These are phyloP conservation scores for Coemansia sp. DNA, from an alignment of 192 early-diverging fungal genomes.

Conservation along the genomic window DNA sequence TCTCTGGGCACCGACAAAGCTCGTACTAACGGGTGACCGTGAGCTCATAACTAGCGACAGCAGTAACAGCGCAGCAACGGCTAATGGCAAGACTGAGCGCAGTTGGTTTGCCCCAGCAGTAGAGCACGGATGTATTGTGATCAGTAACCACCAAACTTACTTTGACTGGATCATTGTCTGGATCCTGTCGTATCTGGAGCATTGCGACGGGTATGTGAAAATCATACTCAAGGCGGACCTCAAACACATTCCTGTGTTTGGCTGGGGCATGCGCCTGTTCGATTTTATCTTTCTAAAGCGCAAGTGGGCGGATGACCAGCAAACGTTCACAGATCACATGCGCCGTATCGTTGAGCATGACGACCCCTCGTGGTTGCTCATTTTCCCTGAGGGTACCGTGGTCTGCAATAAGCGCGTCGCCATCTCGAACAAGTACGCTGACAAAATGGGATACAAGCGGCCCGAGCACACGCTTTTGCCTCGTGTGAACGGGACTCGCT, in stretches of 20 bases:
- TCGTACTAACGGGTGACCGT: conserved; percentile 52
- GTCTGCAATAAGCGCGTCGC: conserved; percentile 72
- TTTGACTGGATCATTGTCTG: conserved; percentile 58
- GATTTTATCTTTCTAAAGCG: conserved; percentile 94
- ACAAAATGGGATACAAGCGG: conserved; percentile 59
- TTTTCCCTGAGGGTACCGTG: conserved; percentile 97
- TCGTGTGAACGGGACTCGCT: conserved; percentile 76
- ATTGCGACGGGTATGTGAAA: conserved; percentile 80
- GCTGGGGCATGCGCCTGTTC: conserved; percentile 85
- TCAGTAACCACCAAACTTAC: conserved; percentile 52
- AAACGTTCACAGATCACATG: conserved; percentile 61
- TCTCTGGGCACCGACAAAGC: conserved; percentile 50
- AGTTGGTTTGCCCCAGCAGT: conserved; percentile 44
- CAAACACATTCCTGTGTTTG: conserved; percentile 83
- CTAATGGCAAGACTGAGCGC: conserved; percentile 10
- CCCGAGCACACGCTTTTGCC: conserved; percentile 80
- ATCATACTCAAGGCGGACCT: conserved; percentile 88
- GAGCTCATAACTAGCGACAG: conserved; percentile 11
- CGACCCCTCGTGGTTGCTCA: conserved; percentile 83
- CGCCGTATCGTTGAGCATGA: conserved; percentile 55
- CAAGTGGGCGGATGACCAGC: conserved; percentile 76
- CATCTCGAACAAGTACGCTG: conserved; percentile 68
- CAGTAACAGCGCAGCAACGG: conserved; percentile 34
- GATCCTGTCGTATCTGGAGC: conserved; percentile 62
- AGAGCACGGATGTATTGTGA: conserved; percentile 46